A percentile compares a stretch with the other conserved stretches of the same genome.
These are phyloP conservation scores for Streptanthus diversifolius DNA, from an alignment of 345 rosid species.

Conservation along the genomic window DNA sequence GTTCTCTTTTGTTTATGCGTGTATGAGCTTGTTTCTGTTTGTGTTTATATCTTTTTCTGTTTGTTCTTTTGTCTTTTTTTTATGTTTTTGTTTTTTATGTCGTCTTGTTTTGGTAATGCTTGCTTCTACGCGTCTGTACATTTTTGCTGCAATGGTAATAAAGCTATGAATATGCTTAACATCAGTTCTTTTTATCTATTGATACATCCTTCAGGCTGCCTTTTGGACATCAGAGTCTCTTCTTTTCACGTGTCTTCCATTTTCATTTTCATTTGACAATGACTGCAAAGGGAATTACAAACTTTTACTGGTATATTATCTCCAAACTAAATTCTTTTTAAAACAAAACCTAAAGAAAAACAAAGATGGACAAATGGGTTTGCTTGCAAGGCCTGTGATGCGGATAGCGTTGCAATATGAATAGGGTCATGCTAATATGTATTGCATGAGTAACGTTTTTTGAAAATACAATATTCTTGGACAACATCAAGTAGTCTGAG, in stretches of 20 bases:
- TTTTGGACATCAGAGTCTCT: neutral
- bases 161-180: constrained; percentile 4
- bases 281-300: neutral
- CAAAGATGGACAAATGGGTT: neutral
- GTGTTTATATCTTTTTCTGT: neutral
- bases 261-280: neutral
- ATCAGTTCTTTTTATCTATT: neutral
- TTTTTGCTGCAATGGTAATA: constrained; percentile 21
- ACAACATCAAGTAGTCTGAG: neutral
- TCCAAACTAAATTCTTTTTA: neutral
- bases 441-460: neutral
- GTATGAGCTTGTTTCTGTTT: constrained; percentile 1
- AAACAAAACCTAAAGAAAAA: neutral
- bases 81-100: neutral
- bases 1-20: neutral
- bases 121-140: constrained; percentile 9
- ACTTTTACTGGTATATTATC: neutral
- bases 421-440: neutral
- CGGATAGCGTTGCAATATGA: neutral
- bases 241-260: neutral
- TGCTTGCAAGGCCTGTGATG: neutral
- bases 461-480: neutral
- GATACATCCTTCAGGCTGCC: neutral
- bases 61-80: neutral
- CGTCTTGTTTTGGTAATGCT: neutral